Evolutionary conservation across 345 rosid genomes (phyloP), one percentile per base, ranked within the genome.

Genomic region (Populus ilicifolia): DNA sequence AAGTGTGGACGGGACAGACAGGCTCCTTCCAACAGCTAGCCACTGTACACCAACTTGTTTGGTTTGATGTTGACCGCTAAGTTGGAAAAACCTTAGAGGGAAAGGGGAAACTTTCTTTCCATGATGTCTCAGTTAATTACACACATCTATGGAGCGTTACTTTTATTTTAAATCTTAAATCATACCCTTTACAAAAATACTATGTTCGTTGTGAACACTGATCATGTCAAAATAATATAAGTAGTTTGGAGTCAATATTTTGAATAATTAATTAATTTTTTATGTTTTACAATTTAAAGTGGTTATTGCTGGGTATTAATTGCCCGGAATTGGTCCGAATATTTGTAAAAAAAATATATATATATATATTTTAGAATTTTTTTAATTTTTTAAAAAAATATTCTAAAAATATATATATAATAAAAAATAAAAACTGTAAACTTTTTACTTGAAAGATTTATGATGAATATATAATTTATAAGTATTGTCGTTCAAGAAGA

Each of bases 41-140:
- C 23, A 56, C 75, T 18, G n/a, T 20, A 20, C 23, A 10, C 20
- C 13, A n/a, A 66, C 33, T 62, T 43, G 39, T 59, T 69, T 11
- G 29, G 12, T 13, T 13, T 70, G 90, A 82, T 77, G 78, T 69
- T 44, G 81, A 72, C 72, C 64, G 20, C 48, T 71, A 0, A 43
- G 75, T 86, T 83, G 76, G 75, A 84, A 61, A 18, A 54, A 23
- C 33, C 44, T 2, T 70, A 30, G 78, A 80, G 82, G 84, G 80
- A 66, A 80, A 77, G 35, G 38, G 59, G 17, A 23, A 1, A 39
- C 81, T 76, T 71, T 61, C 65, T 18, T 75, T 48, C 36, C 80
- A 65, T 56, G 72, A 73, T 71, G 27, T 39, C 59, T 67, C 59
- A 25, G 36, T 73, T 14, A 2, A 43, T 33, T 64, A 6, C 5